Percentiles rank a stretch among this genome's conserved stretches.
These are phyloP conservation scores for Clathrus columnatus DNA, from an alignment of 768 basidiomycete species.

Conservation along the genomic window DNA sequence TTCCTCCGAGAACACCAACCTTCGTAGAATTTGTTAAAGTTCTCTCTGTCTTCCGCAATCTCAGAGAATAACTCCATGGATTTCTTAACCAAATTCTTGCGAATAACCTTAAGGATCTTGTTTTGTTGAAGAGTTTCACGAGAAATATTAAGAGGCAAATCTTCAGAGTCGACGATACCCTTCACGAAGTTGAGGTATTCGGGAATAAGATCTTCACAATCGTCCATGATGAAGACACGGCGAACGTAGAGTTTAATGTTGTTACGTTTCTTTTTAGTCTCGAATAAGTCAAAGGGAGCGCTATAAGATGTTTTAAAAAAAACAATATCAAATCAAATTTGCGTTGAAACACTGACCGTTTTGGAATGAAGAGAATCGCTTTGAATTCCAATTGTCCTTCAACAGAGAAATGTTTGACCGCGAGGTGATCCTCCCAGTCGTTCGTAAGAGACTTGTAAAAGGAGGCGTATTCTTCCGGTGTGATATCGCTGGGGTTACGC, in stretches of 20 bases:
- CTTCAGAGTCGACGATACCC: slow-evolving; percentile 98
- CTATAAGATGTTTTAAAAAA: slow-evolving; percentile 30
- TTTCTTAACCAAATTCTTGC: slow-evolving; percentile 99
- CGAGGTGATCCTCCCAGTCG: slow-evolving; percentile 99
- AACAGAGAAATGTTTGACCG: slow-evolving; percentile 99
- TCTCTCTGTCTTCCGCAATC: slow-evolving; percentile 99
- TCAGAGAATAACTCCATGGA: slow-evolving; percentile 89
- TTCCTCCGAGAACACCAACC: background rate
- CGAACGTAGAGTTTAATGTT: slow-evolving; percentile 99
- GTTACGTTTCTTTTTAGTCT: slow-evolving; percentile 99
- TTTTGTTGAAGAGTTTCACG: slow-evolving; percentile 99
- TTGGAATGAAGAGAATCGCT: slow-evolving; percentile 96
- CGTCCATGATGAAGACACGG: slow-evolving; percentile 99
- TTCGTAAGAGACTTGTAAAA: slow-evolving; percentile 99
- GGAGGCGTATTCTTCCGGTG: slow-evolving; percentile 81
- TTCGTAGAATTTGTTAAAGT: slow-evolving; percentile 85
- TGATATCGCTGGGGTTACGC: slow-evolving; percentile 93
- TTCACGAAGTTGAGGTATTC: slow-evolving; percentile 99
- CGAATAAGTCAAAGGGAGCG: slow-evolving; percentile 98
- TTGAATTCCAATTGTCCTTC: slow-evolving; percentile 99
- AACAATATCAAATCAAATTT: slow-evolving; percentile 4
- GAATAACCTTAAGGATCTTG: slow-evolving; percentile 99
- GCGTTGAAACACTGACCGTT: slow-evolving; percentile 51
- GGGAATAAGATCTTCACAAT: slow-evolving; percentile 98
- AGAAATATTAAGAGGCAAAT: slow-evolving; percentile 98